phyloP scores from a whole-genome alignment of 2,329 filamentous ascomycete genomes.

The Sporothrix brunneoviolacea region DNA sequence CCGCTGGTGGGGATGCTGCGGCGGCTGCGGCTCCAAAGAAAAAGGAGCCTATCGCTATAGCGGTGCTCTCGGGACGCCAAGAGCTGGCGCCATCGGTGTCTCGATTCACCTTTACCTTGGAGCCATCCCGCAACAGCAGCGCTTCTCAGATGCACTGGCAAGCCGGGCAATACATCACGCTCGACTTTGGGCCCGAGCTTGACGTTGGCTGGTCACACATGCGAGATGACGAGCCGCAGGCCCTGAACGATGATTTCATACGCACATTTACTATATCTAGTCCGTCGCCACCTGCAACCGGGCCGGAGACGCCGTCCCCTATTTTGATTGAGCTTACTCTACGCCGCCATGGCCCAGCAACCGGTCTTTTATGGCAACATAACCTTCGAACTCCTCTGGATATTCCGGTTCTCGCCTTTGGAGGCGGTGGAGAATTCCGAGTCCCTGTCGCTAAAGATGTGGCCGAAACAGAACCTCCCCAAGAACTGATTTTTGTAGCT shows the following conservation, averaged over 20 bases:
- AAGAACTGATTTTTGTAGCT: slow-evolving; percentile 56
- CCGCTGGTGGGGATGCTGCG: slow-evolving; percentile 2
- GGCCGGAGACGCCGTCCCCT: background rate
- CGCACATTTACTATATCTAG: slow-evolving; percentile 78
- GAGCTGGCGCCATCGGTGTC: slow-evolving; percentile 59
- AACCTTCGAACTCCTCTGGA: slow-evolving; percentile 47
- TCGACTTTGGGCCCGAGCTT: slow-evolving; percentile 65
- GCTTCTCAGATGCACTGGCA: slow-evolving; percentile 41
- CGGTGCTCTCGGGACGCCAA: slow-evolving; percentile 52
- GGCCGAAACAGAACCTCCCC: slow-evolving; percentile 21
- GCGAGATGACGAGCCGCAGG: slow-evolving; percentile 71
- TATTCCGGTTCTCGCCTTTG: slow-evolving; percentile 65
- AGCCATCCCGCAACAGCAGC: slow-evolving; percentile 6
- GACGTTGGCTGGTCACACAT: slow-evolving; percentile 75
- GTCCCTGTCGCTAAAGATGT: slow-evolving; percentile 21
- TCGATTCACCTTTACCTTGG: slow-evolving; percentile 50
- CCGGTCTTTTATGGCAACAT: slow-evolving; percentile 55
- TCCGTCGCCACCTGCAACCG: slow-evolving; percentile 34
- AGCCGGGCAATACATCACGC: slow-evolving; percentile 69
- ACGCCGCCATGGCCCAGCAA: slow-evolving; percentile 62
- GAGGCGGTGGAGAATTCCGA: slow-evolving; percentile 48
- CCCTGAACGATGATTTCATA: slow-evolving; percentile 77
- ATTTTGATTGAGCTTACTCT: slow-evolving; percentile 63
- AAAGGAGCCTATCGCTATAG: slow-evolving; percentile 28
- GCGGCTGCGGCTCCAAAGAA: background rate